Conservation (phyloP, 2,329 filamentous ascomycete genomes). For the Beauveria pseudobassiana region DNA sequence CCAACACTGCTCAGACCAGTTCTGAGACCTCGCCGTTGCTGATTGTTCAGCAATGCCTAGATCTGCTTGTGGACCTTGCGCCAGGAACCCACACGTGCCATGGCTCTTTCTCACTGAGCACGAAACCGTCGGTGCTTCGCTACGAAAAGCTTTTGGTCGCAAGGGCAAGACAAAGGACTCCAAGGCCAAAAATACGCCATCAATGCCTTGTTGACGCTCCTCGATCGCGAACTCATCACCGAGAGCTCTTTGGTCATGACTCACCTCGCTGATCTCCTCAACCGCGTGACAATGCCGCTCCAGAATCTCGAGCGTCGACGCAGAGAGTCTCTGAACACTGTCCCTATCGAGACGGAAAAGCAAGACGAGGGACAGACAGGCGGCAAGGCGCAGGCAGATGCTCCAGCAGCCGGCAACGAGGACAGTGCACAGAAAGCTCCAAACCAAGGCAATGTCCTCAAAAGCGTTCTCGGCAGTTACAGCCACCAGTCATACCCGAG, state of each 20-base stretch:
- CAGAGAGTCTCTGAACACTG: conserved; percentile 56
- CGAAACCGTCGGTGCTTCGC: conserved; percentile 62
- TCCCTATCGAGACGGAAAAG: conserved; percentile 5
- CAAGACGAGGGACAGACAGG: conserved; percentile 26
- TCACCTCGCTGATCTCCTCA: conserved; percentile 76
- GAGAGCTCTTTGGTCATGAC: conserved; percentile 98
- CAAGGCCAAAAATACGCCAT: conserved; percentile 84
- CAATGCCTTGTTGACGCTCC: conserved; percentile 78
- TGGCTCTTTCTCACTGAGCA: conserved; percentile 94
- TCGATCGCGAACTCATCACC: conserved; percentile 92
- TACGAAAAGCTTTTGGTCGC: conserved; percentile 68
- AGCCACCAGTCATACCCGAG: conserved; percentile 78
- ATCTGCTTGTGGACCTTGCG: conserved; percentile 77
- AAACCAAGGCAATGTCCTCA: conserved; percentile 27
- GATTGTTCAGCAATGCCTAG: conserved; percentile 91
- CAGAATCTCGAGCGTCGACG: conserved; percentile 76
- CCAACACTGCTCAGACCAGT: conserved; percentile 47
- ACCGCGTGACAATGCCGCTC: conserved; percentile 80
- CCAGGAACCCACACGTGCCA: conserved; percentile 78
- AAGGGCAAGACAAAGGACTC: conserved; percentile 86
- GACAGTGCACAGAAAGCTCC: conserved; percentile 20
- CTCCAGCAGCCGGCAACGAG: conserved; percentile 16
- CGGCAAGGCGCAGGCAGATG: conserved; percentile 13
- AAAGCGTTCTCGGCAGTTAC: conserved; percentile 53
- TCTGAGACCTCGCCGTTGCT: conserved; percentile 89